These are phyloP conservation scores for Talaromyces thailandensis DNA, from an alignment of 495 filamentous ascomycete species.

Conservation along the genomic window DNA sequence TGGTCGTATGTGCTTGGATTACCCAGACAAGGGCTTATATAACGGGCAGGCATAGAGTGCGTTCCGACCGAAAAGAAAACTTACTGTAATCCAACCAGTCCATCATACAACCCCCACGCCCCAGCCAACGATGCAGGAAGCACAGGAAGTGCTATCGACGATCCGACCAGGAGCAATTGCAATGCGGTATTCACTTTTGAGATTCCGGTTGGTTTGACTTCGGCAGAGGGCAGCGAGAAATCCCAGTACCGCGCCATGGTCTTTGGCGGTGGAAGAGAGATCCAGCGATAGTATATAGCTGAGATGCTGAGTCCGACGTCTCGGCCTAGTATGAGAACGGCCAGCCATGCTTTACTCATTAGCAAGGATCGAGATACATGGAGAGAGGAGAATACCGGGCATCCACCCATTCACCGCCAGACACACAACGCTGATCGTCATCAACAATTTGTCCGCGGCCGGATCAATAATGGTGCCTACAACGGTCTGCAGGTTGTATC, in stretches of 20 bases:
- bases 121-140: constrained; percentile 35
- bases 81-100: constrained; percentile 64
- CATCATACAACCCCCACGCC: constrained; percentile 40
- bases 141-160: constrained; percentile 66
- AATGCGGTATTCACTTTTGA: constrained; percentile 85
- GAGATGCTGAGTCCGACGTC: constrained; percentile 81
- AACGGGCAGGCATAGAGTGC: neutral
- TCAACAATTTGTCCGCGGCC: constrained; percentile 91
- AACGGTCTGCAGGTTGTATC: constrained; percentile 82
- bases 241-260: constrained; percentile 96
- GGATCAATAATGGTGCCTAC: constrained; percentile 95
- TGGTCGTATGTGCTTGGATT: constrained; percentile 21
- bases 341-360: constrained; percentile 60
- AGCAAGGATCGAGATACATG: neutral
- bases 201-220: constrained; percentile 84
- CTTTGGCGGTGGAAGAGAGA: constrained; percentile 84
- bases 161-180: constrained; percentile 70
- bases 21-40: constrained; percentile 6
- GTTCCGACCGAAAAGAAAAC: constrained; percentile 20
- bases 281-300: constrained; percentile 92
- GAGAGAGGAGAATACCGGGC: constrained; percentile 44
- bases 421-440: constrained; percentile 83
- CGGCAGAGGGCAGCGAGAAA: constrained; percentile 84
- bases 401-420: constrained; percentile 73
- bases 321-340: constrained; percentile 78